A percentile compares a stretch with the other conserved stretches of the same genome.
These are phyloP conservation scores for Laguncularia racemosa DNA, from an alignment of 345 rosid genomes.

Conservation along the genomic window DNA sequence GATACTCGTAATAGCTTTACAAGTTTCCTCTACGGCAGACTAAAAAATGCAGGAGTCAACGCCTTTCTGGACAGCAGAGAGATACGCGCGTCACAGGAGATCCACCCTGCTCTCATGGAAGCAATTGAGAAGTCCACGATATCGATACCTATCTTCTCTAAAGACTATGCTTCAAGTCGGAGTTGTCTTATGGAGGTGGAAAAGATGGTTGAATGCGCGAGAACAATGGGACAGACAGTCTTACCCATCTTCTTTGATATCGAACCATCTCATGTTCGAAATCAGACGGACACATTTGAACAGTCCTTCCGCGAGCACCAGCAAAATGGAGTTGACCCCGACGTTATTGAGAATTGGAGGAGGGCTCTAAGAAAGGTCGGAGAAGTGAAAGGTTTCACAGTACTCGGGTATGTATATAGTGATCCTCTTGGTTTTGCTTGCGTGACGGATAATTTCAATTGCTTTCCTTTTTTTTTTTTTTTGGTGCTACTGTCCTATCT, in stretches of 20 bases:
- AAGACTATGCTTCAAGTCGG: no score
- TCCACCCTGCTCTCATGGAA: not conserved
- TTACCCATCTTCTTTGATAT: slow-evolving; percentile 2
- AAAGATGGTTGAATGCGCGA: not conserved
- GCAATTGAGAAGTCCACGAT: not conserved
- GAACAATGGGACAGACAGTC: not conserved
- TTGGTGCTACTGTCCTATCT: no score
- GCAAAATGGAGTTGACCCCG: not conserved
- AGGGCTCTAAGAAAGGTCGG: not conserved
- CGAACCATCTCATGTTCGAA: not conserved
- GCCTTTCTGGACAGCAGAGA: not conserved
- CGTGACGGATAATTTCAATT: not conserved
- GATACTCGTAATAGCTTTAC: not conserved
- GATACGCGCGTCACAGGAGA: not conserved
- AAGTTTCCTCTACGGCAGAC: not conserved
- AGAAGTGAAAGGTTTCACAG: not conserved
- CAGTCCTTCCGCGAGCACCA: not conserved
- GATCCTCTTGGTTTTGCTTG: no score
- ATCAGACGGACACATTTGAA: not conserved
- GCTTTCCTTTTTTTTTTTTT: not conserved
- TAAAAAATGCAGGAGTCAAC: not conserved
- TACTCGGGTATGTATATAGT: no score
- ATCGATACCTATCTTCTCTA: not conserved
- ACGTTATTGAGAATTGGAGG: not conserved
- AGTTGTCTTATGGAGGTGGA: slow-evolving; percentile 3